Evolutionary conservation across 129 eudicot species (phyloP), one percentile per base, ranked within the genome.

Genomic region (Oenanthe sinensis): DNA sequence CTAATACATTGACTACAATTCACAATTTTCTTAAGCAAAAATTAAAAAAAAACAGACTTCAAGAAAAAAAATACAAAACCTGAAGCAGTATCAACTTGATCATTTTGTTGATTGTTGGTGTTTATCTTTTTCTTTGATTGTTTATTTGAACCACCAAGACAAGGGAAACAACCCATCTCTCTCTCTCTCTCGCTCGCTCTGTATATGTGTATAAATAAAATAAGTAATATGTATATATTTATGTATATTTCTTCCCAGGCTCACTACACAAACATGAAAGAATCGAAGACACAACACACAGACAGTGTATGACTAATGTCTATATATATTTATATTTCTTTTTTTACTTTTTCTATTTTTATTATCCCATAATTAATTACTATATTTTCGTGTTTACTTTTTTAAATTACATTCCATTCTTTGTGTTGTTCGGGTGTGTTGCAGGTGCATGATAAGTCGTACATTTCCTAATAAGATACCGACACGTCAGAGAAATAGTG

Each of bases 11-110:
- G 2, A 73, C 1, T 44, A 44, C 13, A 22, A 42, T 73, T 44
- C 26, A 20, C 3, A 60, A 24, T 24, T 60, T 60, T 60, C 16
- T 12, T 40, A 10, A 13, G 36, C 36, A 33, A 33, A 33, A 33
- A 33, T 33, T 1, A 8, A 72, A 43, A 72, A n/a, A 8, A 8
- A 3, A 0, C 1, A 73, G 15, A n/a, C 49, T 24, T 74, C 3
- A 43, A 72, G 28, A 12, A 74, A 74, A n/a, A 45, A 19, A 24
- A 33, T 2, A 62, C 1, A 26, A 78, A 78, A 88, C 91, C 91
- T 81, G 89, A 65, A 55, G 71, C 78, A 55, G 65, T 58, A 47
- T 78, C 62, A 20, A 81, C 45, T 85, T 78, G 89, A 83, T 89
- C 87, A 48, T 71, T 50, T 54, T 74, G 33, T 84, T 54, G 76